Evolutionary conservation across 108 stramenopile genomes (phyloP).

Genomic region (Cylindrotheca closterium): DNA sequence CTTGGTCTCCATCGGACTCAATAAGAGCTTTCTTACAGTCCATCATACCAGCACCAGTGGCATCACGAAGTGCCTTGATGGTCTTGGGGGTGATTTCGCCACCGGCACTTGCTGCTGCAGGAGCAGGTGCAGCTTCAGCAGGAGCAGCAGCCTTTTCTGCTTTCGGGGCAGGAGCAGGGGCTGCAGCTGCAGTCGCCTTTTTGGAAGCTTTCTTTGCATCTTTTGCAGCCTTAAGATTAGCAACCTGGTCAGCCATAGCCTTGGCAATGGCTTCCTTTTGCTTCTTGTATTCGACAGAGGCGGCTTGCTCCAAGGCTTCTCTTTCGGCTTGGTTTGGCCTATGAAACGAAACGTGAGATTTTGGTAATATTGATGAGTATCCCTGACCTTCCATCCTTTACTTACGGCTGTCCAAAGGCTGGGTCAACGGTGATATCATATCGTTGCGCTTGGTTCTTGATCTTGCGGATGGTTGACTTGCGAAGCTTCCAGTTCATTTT

Average conservation of each 20-base stretch:
- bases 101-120: constrained; percentile 1
- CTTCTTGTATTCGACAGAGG: constrained; percentile 12
- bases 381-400: neutral
- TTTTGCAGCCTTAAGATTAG: constrained; percentile 16
- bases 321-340: constrained; percentile 26
- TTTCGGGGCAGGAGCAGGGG: constrained; percentile 5
- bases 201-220: constrained; percentile 11
- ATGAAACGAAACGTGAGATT: neutral
- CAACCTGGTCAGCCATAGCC: constrained; percentile 5
- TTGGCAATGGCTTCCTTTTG: constrained; percentile 12
- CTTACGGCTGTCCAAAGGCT: constrained; percentile 36
- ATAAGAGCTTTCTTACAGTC: constrained; percentile 80
- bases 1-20: constrained; percentile 69
- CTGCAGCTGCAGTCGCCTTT: constrained; percentile 13
- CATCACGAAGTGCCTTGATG: constrained; percentile 73
- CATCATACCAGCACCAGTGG: constrained; percentile 84
- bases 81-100: constrained; percentile 20
- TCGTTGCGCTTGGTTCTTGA: constrained; percentile 10
- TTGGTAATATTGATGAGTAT: neutral
- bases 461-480: constrained; percentile 26
- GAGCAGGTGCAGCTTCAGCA: neutral
- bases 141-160: neutral
- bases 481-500: constrained; percentile 36
- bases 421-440: constrained; percentile 15
- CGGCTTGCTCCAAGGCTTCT: constrained; percentile 22